Percentiles rank a stretch among this genome's conserved stretches.
Evolutionary conservation across 2,329 filamentous ascomycete genomes (phyloP).

Genomic region (Mycosphaerella sp.): DNA sequence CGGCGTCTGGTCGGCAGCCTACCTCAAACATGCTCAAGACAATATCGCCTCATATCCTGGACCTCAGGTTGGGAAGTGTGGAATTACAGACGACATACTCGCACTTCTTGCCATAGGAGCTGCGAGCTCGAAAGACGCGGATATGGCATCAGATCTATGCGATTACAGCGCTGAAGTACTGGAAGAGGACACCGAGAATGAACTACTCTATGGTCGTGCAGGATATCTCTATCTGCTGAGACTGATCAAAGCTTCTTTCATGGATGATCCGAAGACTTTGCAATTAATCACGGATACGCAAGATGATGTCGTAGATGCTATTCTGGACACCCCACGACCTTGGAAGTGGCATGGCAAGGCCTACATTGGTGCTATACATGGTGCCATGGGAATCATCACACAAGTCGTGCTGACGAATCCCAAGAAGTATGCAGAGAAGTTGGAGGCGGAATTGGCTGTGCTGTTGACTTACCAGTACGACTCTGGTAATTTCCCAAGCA

Average conservation of each 20-base stretch:
- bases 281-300: conserved; percentile 51
- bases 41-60: conserved; percentile 46
- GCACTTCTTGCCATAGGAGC: conserved; percentile 46
- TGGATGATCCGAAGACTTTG: conserved; percentile 44
- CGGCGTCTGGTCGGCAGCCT: conserved; percentile 47
- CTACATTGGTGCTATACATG: conserved; percentile 63
- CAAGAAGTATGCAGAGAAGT: conserved; percentile 47
- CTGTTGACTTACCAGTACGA: conserved; percentile 56
- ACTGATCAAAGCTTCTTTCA: conserved; percentile 54
- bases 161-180: conserved; percentile 46
- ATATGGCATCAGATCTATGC: conserved; percentile 47
- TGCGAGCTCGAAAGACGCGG: conserved; percentile 45
- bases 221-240: conserved; percentile 64
- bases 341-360: conserved; percentile 61
- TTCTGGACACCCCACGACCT: conserved; percentile 50
- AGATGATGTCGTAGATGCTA: conserved; percentile 52
- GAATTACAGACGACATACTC: conserved; percentile 48
- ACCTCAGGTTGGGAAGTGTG: conserved; percentile 43
- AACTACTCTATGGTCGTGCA: conserved; percentile 61
- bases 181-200: conserved; percentile 48
- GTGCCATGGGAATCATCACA: conserved; percentile 63
- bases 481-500: conserved; percentile 59
- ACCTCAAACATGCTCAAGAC: conserved; percentile 46
- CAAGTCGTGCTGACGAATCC: conserved; percentile 59
- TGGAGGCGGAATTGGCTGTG: conserved; percentile 49